These are phyloP conservation scores for Tricholoma furcatifolium DNA, from an alignment of 768 basidiomycete genomes.

Conservation along the genomic window DNA sequence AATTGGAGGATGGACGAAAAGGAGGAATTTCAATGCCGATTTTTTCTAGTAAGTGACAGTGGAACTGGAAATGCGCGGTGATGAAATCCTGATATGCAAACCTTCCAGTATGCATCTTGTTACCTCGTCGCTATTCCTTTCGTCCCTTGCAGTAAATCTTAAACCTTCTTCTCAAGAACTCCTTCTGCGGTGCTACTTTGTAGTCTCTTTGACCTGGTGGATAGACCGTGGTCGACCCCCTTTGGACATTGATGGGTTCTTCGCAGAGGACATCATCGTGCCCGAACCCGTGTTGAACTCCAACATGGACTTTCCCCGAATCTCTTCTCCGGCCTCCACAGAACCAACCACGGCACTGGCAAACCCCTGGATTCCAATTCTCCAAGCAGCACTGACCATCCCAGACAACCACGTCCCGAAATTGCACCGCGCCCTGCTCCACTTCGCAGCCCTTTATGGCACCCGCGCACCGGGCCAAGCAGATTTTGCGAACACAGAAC, in stretches of 20 bases:
- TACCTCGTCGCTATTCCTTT: slow-evolving; percentile 57
- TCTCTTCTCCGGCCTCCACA: slow-evolving; percentile 28
- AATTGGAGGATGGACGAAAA: slow-evolving; percentile 47
- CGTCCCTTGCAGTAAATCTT: slow-evolving; percentile 34
- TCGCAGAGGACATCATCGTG: slow-evolving; percentile 25
- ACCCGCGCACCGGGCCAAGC: slow-evolving; percentile 23
- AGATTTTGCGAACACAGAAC: slow-evolving; percentile 32
- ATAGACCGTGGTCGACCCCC: slow-evolving; percentile 50
- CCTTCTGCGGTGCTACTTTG: slow-evolving; percentile 53
- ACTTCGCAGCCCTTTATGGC: slow-evolving; percentile 46
- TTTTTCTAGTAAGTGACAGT: slow-evolving; percentile 53
- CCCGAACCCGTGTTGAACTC: slow-evolving; percentile 18
- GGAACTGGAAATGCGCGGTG: background rate
- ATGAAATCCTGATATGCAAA: background rate
- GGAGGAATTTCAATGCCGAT: slow-evolving; percentile 46
- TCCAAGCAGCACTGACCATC: slow-evolving; percentile 50
- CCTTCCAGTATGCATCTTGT: slow-evolving; percentile 54
- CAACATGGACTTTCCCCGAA: slow-evolving; percentile 17
- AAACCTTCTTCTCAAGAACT: slow-evolving; percentile 36
- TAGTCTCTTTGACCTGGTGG: slow-evolving; percentile 46
- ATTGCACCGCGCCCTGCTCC: slow-evolving; percentile 47
- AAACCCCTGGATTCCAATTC: slow-evolving; percentile 57
- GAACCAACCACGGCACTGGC: slow-evolving; percentile 32
- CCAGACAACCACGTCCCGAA: slow-evolving; percentile 53
- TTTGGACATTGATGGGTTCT: slow-evolving; percentile 49